Evolutionary conservation across 2,329 filamentous ascomycete genomes (phyloP).

Genomic region (Graphiopsis chlorocephala): DNA sequence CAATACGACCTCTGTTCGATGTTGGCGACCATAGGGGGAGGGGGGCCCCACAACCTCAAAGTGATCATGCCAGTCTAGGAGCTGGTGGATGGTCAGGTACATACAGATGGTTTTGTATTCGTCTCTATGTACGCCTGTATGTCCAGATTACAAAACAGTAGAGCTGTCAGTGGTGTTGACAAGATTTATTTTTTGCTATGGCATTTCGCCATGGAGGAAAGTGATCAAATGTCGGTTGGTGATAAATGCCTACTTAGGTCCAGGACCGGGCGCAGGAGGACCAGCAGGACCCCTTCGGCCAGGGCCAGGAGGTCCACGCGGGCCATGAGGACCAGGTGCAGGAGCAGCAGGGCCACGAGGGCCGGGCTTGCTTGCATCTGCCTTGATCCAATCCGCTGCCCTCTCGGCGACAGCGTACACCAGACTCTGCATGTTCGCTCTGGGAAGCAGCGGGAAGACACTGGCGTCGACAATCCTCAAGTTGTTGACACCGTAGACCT

Average conservation of each 20-base stretch:
- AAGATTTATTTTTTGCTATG: not conserved
- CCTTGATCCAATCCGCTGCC: constrained; percentile 6
- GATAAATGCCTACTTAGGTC: not conserved
- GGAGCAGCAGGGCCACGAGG: not conserved
- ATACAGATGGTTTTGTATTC: not conserved
- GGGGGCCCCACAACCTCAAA: not conserved
- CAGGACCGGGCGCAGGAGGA: not conserved
- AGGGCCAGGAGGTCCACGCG: not conserved
- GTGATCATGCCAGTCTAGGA: not conserved
- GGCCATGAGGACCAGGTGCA: not conserved
- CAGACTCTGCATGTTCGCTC: constrained; percentile 17
- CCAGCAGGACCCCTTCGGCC: not conserved
- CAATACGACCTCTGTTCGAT: not conserved
- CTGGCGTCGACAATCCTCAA: constrained; percentile 31
- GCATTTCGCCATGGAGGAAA: not conserved
- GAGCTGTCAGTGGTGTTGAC: not conserved
- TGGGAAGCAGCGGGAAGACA: constrained; percentile 27
- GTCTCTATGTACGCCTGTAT: not conserved
- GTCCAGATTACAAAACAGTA: not conserved
- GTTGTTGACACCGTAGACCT: constrained; percentile 26
- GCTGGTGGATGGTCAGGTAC: not conserved
- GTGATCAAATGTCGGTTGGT: not conserved
- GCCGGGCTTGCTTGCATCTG: not conserved
- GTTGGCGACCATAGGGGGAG: not conserved
- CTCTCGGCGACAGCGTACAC: constrained; percentile 22